These are phyloP conservation scores for Lactifluus hygrophoroides DNA, from an alignment of 768 basidiomycete species.

Conservation along the genomic window DNA sequence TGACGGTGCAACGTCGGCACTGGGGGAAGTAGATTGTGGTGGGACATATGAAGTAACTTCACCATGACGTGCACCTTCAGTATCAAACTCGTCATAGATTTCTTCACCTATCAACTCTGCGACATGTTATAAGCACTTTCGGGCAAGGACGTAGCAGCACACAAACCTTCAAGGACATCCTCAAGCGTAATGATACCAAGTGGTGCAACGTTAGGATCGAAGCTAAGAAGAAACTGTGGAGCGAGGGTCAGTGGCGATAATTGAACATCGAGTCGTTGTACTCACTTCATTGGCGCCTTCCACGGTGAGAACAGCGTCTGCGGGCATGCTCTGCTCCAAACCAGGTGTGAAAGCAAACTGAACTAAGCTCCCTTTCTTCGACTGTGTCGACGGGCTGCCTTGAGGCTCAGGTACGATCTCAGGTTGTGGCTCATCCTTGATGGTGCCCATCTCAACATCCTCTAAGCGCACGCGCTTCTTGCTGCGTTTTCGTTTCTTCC, in stretches of 20 bases:
- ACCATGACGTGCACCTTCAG: slow-evolving; percentile 39
- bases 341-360: slow-evolving; percentile 30
- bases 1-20: slow-evolving; percentile 14
- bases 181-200: slow-evolving; percentile 90
- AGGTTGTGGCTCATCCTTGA: slow-evolving; percentile 20
- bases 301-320: slow-evolving; percentile 75
- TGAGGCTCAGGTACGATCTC: slow-evolving; percentile 23
- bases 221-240: slow-evolving; percentile 62
- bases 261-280: not conserved
- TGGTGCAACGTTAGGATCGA: slow-evolving; percentile 77
- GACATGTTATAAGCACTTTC: not conserved
- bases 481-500: slow-evolving; percentile 21
- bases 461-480: slow-evolving; percentile 15
- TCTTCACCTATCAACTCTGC: slow-evolving; percentile 87
- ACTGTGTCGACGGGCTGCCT: slow-evolving; percentile 10
- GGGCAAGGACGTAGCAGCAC: not conserved
- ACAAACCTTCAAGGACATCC: slow-evolving; percentile 79
- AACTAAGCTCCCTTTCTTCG: slow-evolving; percentile 18
- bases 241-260: not conserved
- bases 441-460: slow-evolving; percentile 29
- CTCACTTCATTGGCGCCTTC: slow-evolving; percentile 66
- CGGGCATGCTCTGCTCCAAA: slow-evolving; percentile 76
- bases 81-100: slow-evolving; percentile 87
- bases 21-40: slow-evolving; percentile 19
- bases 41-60: slow-evolving; percentile 25